Base-by-base conservation (phyloP, 116 monocot species). In the Cymodocea nodosa region DNA sequence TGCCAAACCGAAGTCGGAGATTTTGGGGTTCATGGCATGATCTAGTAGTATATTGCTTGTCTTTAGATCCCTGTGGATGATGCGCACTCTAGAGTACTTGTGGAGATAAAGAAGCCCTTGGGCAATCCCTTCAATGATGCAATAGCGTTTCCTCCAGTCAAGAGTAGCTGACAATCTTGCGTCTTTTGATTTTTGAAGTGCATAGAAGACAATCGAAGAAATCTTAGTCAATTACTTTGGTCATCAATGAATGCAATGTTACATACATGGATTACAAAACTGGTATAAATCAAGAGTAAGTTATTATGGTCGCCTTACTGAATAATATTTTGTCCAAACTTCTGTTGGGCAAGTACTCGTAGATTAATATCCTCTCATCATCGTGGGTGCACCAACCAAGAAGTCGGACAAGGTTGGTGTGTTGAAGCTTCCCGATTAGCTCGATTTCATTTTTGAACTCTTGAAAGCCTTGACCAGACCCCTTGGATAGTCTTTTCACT, bases 101-200 rank as follows among this genome's bases (percentile, higher is more conserved):
- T n/a, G n/a, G n/a, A n/a, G n/a, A n/a, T n/a, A n/a, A n/a, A n/a
- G n/a, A n/a, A 92, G 65, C 2, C 85, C 92, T 53, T 80, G 70
- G 60, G 79, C 80, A 35, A 87, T 71, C 50, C 87, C 92, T 60
- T 70, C 69, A 37, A 92, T 73, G 25, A 73, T 73, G 4, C 22
- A 34, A 14, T 40, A 65, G 17, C 72, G 65, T 49, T 2, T 52
- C 8, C 44, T 54, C 65, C 65, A 73, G 19, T 37, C n/a, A 9
- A 73, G 25, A 37, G 55, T 51, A 44, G n/a, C 39, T 22, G 71
- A 71, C 23, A 18, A 51, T 10, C 12, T 23, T 22, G 62, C 16
- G 39, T 70, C 70, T 70, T 54, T 19, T 58, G 62, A 35, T n/a
- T n/a, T n/a, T n/a, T n/a, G n/a, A n/a, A n/a, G 36, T 23, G n/a